Conservation (phyloP, 495 filamentous ascomycete species). For the Astrothelium subdiscretum region DNA sequence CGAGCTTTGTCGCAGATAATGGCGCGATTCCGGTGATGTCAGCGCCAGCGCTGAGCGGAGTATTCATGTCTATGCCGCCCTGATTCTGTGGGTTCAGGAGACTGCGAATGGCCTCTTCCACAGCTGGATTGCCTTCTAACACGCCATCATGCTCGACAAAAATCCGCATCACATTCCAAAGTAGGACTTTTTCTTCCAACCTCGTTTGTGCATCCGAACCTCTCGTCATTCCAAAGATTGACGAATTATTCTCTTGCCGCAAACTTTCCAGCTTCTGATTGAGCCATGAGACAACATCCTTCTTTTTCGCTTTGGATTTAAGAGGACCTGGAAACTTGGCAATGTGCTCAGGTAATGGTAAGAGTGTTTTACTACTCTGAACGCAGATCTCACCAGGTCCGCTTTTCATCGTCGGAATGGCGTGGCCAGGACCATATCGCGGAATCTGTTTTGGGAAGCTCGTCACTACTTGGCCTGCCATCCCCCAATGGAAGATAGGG, state of each 20-base stretch:
- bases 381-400: constrained; percentile 76
- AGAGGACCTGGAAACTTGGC: constrained; percentile 83
- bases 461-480: constrained; percentile 70
- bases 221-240: constrained; percentile 32
- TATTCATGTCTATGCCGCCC: constrained; percentile 9
- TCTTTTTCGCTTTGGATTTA: constrained; percentile 84
- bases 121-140: constrained; percentile 58
- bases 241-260: constrained; percentile 46
- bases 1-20: constrained; percentile 19
- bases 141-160: constrained; percentile 79
- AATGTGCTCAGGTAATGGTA: constrained; percentile 56
- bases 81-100: constrained; percentile 52
- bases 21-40: constrained; percentile 25
- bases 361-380: constrained; percentile 53
- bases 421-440: constrained; percentile 64
- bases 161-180: constrained; percentile 77
- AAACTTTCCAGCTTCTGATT: constrained; percentile 57
- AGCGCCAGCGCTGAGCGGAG: constrained; percentile 12
- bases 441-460: constrained; percentile 85
- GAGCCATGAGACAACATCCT: constrained; percentile 80
- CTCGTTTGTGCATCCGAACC: constrained; percentile 28
- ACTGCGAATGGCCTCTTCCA: constrained; percentile 61
- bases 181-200: constrained; percentile 65
- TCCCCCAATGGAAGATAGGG: constrained; percentile 78
- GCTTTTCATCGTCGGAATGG: constrained; percentile 65